phyloP scores from a whole-genome alignment of 1,284 basidiomycete genomes.

The Phenoliferia sp. region DNA sequence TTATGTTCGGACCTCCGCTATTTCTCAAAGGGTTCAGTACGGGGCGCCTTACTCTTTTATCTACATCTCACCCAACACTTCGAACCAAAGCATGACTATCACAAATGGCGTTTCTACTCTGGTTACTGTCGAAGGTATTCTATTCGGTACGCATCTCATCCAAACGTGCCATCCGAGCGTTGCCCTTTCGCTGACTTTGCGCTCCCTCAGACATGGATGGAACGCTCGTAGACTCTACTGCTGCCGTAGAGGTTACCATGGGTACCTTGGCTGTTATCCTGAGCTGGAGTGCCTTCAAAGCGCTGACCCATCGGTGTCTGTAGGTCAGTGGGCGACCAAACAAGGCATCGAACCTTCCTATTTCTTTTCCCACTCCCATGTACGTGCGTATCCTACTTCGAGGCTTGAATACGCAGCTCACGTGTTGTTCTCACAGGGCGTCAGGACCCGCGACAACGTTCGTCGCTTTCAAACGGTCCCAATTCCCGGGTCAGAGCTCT shows the following conservation, averaged over 20 bases:
- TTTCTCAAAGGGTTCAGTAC: too few species aligned
- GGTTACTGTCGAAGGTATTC: conserved; percentile 3
- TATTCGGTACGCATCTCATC: background rate
- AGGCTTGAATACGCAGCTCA: background rate
- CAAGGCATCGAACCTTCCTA: conserved; percentile 23
- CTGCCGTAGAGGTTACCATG: background rate
- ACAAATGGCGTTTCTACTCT: background rate
- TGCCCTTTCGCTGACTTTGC: background rate
- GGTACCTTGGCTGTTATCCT: background rate
- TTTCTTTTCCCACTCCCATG: conserved; percentile 28
- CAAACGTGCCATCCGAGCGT: background rate
- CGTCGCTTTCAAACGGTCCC: conserved; percentile 25
- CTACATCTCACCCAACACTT: background rate
- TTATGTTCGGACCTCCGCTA: too few species aligned
- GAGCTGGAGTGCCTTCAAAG: background rate
- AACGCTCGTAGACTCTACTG: conserved; percentile 1
- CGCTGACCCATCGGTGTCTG: background rate
- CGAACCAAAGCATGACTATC: background rate
- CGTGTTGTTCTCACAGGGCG: conserved; percentile 3
- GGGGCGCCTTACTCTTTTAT: too few species aligned
- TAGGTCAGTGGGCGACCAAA: conserved; percentile 19
- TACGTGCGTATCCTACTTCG: background rate
- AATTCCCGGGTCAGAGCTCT: conserved; percentile 12
- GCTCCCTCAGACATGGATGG: conserved; percentile 3
- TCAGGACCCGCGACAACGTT: conserved; percentile 31